Conservation (phyloP, 2,329 filamentous ascomycete species). For the Setomelanomma holmii region DNA sequence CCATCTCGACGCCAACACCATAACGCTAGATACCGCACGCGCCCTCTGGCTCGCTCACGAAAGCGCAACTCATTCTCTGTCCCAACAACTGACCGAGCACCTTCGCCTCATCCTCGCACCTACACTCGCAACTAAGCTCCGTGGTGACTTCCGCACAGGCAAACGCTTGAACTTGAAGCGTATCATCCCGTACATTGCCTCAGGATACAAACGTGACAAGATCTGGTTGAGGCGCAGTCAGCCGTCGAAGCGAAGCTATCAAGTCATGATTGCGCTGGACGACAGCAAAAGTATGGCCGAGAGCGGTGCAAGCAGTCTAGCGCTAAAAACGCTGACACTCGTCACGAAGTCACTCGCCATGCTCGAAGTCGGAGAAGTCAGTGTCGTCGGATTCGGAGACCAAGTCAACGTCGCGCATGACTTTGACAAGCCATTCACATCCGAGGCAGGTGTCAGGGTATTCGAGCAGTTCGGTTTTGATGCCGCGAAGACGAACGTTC, state of each 20-base stretch:
- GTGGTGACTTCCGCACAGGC: constrained; percentile 94
- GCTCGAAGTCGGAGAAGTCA: constrained; percentile 94
- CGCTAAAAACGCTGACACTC: constrained; percentile 93
- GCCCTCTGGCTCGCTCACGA: constrained; percentile 87
- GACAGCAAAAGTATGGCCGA: constrained; percentile 95
- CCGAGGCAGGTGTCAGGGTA: constrained; percentile 81
- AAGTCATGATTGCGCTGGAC: constrained; percentile 96
- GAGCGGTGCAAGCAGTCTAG: constrained; percentile 75
- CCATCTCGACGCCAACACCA: constrained; percentile 61
- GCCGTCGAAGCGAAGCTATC: constrained; percentile 92
- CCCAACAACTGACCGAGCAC: constrained; percentile 89
- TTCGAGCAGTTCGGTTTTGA: constrained; percentile 85
- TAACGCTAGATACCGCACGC: constrained; percentile 66
- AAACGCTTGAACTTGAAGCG: constrained; percentile 99
- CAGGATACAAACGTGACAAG: constrained; percentile 98
- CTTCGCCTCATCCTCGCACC: constrained; percentile 94
- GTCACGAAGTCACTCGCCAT: constrained; percentile 86
- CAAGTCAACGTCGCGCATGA: constrained; percentile 85
- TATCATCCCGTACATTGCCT: constrained; percentile 99
- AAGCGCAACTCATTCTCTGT: constrained; percentile 81
- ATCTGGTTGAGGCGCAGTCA: constrained; percentile 98
- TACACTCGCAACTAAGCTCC: constrained; percentile 93
- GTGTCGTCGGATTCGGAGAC: constrained; percentile 86
- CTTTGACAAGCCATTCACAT: constrained; percentile 81
- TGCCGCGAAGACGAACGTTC: constrained; percentile 86